Evolutionary conservation across 352 stramenopile species (phyloP).

Genomic region (Phytophthora megakarya): DNA sequence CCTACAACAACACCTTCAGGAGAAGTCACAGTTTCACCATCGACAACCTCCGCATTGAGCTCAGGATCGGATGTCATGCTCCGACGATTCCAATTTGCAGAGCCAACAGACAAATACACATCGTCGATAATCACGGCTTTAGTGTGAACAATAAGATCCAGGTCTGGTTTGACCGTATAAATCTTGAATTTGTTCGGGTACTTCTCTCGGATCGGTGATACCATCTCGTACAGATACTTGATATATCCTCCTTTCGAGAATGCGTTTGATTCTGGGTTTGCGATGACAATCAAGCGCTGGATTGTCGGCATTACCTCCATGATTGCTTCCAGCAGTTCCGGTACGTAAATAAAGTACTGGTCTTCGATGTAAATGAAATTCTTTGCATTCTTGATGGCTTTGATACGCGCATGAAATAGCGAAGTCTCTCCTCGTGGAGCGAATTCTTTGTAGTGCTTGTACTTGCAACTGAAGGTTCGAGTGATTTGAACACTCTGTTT

Average conservation of each 20-base stretch:
- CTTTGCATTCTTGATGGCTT: conserved; percentile 33
- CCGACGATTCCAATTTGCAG: conserved; percentile 64
- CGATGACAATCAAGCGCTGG: conserved; percentile 54
- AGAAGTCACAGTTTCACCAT: conserved; percentile 32
- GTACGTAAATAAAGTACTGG: conserved; percentile 30
- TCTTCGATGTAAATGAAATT: conserved; percentile 37
- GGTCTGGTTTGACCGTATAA: conserved; percentile 39
- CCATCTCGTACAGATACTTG: conserved; percentile 63
- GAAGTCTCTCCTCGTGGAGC: conserved; percentile 26
- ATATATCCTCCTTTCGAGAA: conserved; percentile 39
- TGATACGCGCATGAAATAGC: conserved; percentile 26
- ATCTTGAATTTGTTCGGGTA: conserved; percentile 39
- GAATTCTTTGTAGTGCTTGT: conserved; percentile 27
- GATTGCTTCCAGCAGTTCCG: conserved; percentile 28
- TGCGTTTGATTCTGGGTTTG: conserved; percentile 36
- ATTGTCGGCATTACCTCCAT: conserved; percentile 52
- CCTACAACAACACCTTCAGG: conserved; percentile 40
- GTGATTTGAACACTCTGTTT: conserved; percentile 31
- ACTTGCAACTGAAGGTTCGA: conserved; percentile 32
- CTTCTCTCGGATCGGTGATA: conserved; percentile 45
- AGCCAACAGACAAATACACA: conserved; percentile 62
- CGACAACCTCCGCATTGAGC: conserved; percentile 59
- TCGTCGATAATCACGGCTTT: conserved; percentile 66
- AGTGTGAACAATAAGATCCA: conserved; percentile 53
- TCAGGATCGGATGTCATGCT: conserved; percentile 59